Conservation (phyloP, 2,329 filamentous ascomycete genomes). For the Akanthomyces uredinophilus region DNA sequence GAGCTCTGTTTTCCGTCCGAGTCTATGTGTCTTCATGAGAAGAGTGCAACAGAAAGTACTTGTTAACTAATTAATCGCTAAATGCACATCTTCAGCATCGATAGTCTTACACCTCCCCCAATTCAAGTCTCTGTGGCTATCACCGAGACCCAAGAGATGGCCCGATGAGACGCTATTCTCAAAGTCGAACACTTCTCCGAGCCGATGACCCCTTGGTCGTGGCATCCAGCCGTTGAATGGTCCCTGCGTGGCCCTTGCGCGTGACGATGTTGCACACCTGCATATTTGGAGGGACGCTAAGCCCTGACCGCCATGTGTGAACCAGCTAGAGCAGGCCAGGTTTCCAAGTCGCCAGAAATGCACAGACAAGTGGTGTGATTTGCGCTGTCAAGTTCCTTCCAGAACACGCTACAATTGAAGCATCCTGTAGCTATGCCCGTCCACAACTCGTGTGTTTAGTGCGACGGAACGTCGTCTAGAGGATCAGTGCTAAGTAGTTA, state of each 20-base stretch:
- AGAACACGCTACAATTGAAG: background rate
- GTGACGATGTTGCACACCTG: background rate
- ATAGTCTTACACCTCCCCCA: background rate
- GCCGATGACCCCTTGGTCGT: background rate
- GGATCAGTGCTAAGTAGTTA: no score
- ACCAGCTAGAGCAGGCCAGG: background rate
- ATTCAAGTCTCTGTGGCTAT: background rate
- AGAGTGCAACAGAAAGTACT: background rate
- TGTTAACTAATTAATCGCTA: background rate
- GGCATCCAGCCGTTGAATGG: background rate
- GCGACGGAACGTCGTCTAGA: no score
- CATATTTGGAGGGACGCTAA: background rate
- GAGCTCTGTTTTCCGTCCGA: background rate
- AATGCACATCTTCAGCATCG: background rate
- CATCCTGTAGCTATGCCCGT: background rate
- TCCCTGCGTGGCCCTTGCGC: background rate
- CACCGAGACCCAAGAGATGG: background rate
- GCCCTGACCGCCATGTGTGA: background rate
- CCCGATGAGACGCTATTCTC: background rate
- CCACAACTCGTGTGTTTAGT: no score
- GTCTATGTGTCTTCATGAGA: background rate
- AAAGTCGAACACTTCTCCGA: background rate
- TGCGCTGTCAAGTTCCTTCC: background rate
- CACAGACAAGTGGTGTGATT: background rate
- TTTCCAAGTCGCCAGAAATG: background rate